Base-by-base conservation (phyloP, 164 flowering plant species). In the grape (Vitis vinifera) region DNA sequence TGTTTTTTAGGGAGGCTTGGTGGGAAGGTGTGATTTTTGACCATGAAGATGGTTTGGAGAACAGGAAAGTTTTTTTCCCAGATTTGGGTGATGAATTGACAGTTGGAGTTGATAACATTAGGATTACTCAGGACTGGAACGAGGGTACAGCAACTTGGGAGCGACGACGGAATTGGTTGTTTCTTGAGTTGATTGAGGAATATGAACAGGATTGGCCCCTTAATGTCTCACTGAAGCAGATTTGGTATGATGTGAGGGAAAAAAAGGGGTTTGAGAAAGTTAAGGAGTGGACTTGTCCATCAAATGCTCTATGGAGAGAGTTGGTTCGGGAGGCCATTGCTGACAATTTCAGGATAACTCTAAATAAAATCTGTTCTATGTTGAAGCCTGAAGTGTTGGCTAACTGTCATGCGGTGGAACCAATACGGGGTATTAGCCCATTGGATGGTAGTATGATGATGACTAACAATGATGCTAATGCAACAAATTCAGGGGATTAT, bases 11-110 rank as follows among this genome's bases (percentile, higher is more conserved):
- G 8, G 97, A 87, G 2, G 94, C 88, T 10, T 95, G 97, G 99
- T 95, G 98, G 99, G 98, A 93, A 80, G 99, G 97, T 10, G 97
- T 93, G 47, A 74, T 91, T 29, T 89, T 93, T 68, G 98, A 90
- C 69, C 79, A 71, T 16, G 79, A 83, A 47, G 86, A 80, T 67
- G 87, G 87, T 48, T 69, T 71, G 1, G 68, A 76, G 23, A 61
- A 82, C 55, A 80, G 97, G 75, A 81, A 55, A 19, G 67, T 95
- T 10, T 91, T 93, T 65, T 93, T 93, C 60, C 98, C 99, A 0
- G 98, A 96, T 67, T 50, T 89, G 75, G 99, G 98, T 10, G 98
- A 96, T 78, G 90, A 87, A 64, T 56, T 81, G 66, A 68, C 9
- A 37, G 49, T 79, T 19, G 72, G 53, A 19, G 62, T 88, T 50